A percentile compares a stretch with the other conserved stretches of the same genome.
phyloP scores from a whole-genome alignment of 1,139 yeast genomes.

The Kodamaea arcana region DNA sequence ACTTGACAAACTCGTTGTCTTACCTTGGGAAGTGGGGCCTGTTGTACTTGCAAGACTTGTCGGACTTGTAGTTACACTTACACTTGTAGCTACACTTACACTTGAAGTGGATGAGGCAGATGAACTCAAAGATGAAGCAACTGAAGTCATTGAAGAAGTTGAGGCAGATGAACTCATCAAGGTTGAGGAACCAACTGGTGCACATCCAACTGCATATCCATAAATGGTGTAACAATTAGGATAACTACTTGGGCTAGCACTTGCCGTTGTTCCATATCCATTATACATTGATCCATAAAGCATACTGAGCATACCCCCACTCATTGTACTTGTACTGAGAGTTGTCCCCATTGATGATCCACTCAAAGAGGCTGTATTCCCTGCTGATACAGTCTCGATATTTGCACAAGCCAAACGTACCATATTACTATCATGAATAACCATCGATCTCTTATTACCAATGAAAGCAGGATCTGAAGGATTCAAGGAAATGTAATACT shows the following conservation, averaged over 20 bases:
- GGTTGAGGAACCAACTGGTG: no score
- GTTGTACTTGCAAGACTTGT: no score
- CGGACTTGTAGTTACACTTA: no score
- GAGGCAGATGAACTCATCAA: no score
- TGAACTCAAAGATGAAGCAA: no score
- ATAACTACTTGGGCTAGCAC: neutral
- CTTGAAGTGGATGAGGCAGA: no score
- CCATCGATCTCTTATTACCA: conserved; percentile 31
- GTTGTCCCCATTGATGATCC: neutral
- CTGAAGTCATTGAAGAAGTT: no score
- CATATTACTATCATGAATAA: conserved; percentile 31
- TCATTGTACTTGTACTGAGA: neutral
- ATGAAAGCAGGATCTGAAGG: conserved; percentile 29
- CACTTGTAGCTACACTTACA: no score
- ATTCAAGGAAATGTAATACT: conserved; percentile 38
- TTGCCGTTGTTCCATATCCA: no score
- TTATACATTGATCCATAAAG: conserved; percentile 6
- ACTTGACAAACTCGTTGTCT: no score
- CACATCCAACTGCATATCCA: neutral
- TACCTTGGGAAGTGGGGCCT: no score
- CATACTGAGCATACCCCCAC: conserved; percentile 1
- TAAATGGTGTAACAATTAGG: neutral
- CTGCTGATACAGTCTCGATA: conserved; percentile 13
- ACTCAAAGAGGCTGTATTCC: neutral
- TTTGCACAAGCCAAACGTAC: conserved; percentile 41